Evolutionary conservation across 116 monocot species (phyloP).

Genomic region (Iris pallida): DNA sequence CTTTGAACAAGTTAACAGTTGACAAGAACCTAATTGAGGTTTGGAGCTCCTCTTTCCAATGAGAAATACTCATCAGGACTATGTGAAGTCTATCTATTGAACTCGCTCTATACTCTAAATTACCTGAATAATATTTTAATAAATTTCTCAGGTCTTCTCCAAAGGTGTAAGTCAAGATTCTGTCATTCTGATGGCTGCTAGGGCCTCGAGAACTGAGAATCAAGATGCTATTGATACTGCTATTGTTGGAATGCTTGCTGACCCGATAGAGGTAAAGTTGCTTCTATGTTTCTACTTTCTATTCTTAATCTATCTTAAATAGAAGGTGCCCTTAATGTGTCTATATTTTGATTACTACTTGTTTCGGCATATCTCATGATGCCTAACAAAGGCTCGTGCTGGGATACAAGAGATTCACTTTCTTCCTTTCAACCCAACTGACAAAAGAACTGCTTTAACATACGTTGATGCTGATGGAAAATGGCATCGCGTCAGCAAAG

Average conservation of each 20-base stretch:
- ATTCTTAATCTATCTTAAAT: background rate
- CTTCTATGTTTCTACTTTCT: background rate
- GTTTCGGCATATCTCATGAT: background rate
- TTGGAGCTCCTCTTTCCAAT: background rate
- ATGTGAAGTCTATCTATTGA: background rate
- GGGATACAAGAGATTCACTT: constrained; percentile 50
- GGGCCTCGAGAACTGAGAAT: constrained; percentile 44
- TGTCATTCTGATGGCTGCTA: constrained; percentile 40
- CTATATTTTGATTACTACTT: no score
- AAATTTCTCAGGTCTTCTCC: constrained; percentile 33
- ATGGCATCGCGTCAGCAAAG: constrained; percentile 48
- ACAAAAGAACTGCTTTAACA: constrained; percentile 51
- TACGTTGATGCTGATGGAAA: constrained; percentile 36
- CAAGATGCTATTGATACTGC: constrained; percentile 59
- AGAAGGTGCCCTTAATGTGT: background rate
- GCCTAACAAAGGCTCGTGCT: constrained; percentile 26
- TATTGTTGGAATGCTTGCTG: constrained; percentile 54
- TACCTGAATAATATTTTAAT: background rate
- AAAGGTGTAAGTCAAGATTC: constrained; percentile 33
- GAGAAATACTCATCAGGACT: background rate
- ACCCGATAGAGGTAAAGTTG: constrained; percentile 41
- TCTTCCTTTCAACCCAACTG: constrained; percentile 49
- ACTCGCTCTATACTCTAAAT: no score
- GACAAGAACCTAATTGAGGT: constrained; percentile 18
- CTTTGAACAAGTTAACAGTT: constrained; percentile 46